These are phyloP conservation scores for Ricinus communis DNA, from an alignment of 345 rosid species.

Conservation along the genomic window DNA sequence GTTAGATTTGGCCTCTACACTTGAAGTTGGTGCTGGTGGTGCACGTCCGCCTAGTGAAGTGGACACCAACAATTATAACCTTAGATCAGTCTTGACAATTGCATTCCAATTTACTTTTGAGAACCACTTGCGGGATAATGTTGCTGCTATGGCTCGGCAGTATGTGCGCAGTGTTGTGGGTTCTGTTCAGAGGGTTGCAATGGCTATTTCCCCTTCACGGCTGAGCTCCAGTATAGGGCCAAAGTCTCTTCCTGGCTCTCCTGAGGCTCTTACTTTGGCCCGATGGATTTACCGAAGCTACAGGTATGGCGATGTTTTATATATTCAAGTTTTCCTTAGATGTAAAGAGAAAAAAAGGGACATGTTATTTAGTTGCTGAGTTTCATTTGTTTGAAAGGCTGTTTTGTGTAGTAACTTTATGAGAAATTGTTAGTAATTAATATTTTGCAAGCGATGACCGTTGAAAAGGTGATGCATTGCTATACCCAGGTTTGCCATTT, in stretches of 20 bases:
- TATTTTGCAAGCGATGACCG: background rate
- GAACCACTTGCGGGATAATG: constrained; percentile 75
- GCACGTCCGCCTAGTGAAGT: constrained; percentile 56
- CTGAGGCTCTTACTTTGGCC: constrained; percentile 89
- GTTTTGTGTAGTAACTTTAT: background rate
- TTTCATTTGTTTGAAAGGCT: background rate
- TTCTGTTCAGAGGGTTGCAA: constrained; percentile 95
- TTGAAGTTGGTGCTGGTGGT: constrained; percentile 66
- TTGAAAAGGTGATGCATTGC: background rate
- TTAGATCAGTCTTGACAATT: constrained; percentile 83
- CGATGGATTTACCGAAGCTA: constrained; percentile 82
- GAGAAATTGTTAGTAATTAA: background rate
- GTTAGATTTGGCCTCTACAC: constrained; percentile 83
- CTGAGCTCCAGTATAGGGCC: constrained; percentile 44
- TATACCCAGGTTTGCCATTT: background rate
- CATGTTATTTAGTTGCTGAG: background rate
- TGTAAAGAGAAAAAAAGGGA: background rate
- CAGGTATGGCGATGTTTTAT: constrained; percentile 42
- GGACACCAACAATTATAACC: constrained; percentile 52
- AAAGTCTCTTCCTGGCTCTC: constrained; percentile 73
- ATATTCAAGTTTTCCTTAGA: background rate
- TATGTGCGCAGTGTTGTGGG: constrained; percentile 84
- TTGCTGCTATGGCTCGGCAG: constrained; percentile 96
- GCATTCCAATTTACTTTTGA: constrained; percentile 92
- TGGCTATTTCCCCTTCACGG: constrained; percentile 83